Evolutionary conservation across 2,329 filamentous ascomycete species (phyloP), one percentile per base, ranked within the genome.

Genomic region (Huntiella abstrusa): DNA sequence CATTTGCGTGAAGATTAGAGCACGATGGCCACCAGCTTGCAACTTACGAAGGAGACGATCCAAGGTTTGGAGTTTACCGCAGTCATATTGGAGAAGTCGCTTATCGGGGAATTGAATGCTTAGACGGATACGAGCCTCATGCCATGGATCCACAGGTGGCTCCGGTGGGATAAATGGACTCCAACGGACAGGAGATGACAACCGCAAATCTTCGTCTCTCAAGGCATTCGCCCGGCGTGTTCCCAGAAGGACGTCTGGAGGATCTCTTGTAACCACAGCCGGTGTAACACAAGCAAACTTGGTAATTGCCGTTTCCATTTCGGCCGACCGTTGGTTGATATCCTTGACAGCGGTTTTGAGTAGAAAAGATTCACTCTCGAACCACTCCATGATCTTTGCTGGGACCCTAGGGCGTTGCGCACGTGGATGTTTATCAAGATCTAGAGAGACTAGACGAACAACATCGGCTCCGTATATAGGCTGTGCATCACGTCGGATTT

Each of bases 1-100:
- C 91, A 99, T 98, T 58, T 99, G 91, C 0, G 92, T 96, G 62
- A 99, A 99, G 59, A 99, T 98, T 43, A 99, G 69, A 7, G 86
- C 91, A 5, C 92, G 83, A 57, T 96, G 91, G 1, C 87, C 86
- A 35, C 85, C 86, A 2, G 83, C 75, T 62, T 96, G 87, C 5
- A 98, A 70, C 51, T 82, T 79, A 7, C 91, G 81, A 11, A 98
- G 71, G 2, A 98, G 71, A 51, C 79, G 79, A 56, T 92, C 91
- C 12, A 98, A 71, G 13, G 81, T 78, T 57, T 98, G 91, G 3
- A 98, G 73, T 61, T 98, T 98, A 54, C 91, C 91, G 57, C 91
- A 96, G 61, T 98, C 91, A 59, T 93, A 98, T 59, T 98, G 88
- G 1, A 98, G 67, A n/a, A 98, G 74, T 33, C 91, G 75, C 59